Evolutionary conservation across 2,329 filamentous ascomycete genomes (phyloP), one percentile per base, ranked within the genome.

Genomic region (Scytalidium sp.): DNA sequence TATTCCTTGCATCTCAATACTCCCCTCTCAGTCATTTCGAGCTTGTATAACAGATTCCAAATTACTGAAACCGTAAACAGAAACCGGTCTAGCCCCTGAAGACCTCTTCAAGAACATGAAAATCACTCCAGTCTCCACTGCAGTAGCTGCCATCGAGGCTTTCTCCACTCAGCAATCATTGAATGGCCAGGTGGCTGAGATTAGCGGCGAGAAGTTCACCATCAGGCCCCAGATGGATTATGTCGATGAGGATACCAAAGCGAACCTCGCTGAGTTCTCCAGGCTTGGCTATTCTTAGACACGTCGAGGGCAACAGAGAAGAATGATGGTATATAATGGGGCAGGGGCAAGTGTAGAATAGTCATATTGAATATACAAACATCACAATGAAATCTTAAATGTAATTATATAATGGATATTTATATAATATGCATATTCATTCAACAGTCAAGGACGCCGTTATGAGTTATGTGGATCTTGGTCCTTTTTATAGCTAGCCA

Each of bases 81-180:
- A 71, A 1, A 72, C 76, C 0, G 63, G 62, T 47, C 22, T 56
- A 2, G 52, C 51, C 36, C 46, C 51, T 22, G 65, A 70, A 29
- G 66, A 66, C 0, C 59, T 79, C 8, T 77, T 78, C 57, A 64
- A 70, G 19, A 59, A 65, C 4, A 79, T 80, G 76, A 60, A 72
- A 5, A 43, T 78, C 19, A 80, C 77, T 5, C 77, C 76, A 3
- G 76, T 77, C 69, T 66, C 67, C 3, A 79, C 76, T 0, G 67
- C 76, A 2, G 60, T 70, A 5, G 65, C 61, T 11, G 76, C 73
- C 3, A 69, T 79, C 1, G 63, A 64, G 17, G 64, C 70, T 54
- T 67, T 80, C 10, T 53, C 74, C 9, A 60, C 55, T 0, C 69
- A 77, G 47, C 57, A 68, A 1, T 60, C 52, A 3, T 48, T 75